Conservation (phyloP, 306 rosid species). For the Abrus pulchellus region DNA sequence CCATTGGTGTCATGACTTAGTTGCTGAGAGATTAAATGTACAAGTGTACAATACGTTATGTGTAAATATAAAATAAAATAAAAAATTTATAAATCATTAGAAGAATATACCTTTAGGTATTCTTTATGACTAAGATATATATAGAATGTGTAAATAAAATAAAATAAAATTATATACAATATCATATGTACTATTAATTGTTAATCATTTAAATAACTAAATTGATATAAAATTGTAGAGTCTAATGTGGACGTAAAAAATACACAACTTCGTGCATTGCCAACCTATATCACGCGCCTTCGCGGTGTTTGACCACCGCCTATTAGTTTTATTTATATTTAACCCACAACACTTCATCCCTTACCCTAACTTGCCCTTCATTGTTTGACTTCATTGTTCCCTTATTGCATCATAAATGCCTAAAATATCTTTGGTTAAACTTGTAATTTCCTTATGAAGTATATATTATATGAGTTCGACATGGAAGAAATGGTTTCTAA, state of each 20-base stretch:
- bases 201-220: no score
- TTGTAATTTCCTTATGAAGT: slow-evolving; percentile 44
- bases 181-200: no score
- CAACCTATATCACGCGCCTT: slow-evolving; percentile 75
- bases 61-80: neutral
- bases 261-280: slow-evolving; percentile 69
- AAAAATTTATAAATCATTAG: no score
- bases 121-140: no score
- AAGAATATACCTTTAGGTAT: no score
- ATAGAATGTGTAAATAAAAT: neutral
- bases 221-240: slow-evolving; percentile 38
- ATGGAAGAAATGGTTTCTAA: slow-evolving; percentile 35
- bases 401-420: neutral
- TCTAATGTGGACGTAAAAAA: slow-evolving; percentile 73
- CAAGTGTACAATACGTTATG: slow-evolving; percentile 36
- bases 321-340: neutral
- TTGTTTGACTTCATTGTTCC: slow-evolving; percentile 48
- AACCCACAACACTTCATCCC: neutral
- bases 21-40: neutral
- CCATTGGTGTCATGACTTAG: slow-evolving; percentile 28
- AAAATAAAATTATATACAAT: neutral
- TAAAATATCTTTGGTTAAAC: slow-evolving; percentile 5
- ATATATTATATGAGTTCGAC: neutral
- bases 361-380: slow-evolving; percentile 34
- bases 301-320: slow-evolving; percentile 65